Evolutionary conservation across 768 basidiomycete species (phyloP).

Genomic region (Leccinum broughii): DNA sequence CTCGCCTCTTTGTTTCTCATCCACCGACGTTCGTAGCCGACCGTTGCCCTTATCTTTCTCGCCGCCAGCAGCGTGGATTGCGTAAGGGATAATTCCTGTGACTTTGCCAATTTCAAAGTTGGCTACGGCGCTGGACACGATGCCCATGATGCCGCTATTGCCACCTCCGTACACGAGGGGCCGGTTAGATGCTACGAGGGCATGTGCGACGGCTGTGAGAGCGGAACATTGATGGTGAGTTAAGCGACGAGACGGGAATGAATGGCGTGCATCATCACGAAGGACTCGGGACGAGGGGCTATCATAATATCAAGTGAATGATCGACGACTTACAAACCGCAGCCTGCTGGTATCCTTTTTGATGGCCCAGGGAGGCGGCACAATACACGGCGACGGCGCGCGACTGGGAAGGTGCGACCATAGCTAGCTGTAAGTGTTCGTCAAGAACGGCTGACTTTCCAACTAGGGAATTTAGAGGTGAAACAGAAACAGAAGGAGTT

Average conservation of each 20-base stretch:
- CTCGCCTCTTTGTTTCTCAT: conserved; percentile 35
- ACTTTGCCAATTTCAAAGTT: conserved; percentile 63
- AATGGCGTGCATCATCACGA: not conserved
- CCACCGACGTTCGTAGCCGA: conserved; percentile 22
- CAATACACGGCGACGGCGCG: conserved; percentile 79
- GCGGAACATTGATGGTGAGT: conserved; percentile 7
- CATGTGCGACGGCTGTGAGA: conserved; percentile 66
- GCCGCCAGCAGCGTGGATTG: conserved; percentile 68
- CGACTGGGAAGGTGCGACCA: conserved; percentile 34
- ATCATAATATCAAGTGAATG: not conserved
- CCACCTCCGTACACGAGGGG: conserved; percentile 90
- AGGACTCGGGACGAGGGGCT: not conserved
- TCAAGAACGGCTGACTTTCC: not conserved
- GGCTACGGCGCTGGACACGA: conserved; percentile 65
- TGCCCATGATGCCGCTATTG: conserved; percentile 81
- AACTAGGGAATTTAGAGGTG: conserved; percentile 1
- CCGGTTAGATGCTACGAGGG: conserved; percentile 59
- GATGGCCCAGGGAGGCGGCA: conserved; percentile 69
- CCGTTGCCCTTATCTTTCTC: conserved; percentile 51
- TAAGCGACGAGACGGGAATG: not conserved
- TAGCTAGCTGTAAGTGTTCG: conserved; percentile 19
- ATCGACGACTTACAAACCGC: conserved; percentile 59
- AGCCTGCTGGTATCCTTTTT: conserved; percentile 61
- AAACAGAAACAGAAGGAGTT: not conserved
- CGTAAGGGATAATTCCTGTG: conserved; percentile 76